Evolutionary conservation across 202 grass and related monocot genomes (phyloP).

Genomic region (Digitaria exilis): DNA sequence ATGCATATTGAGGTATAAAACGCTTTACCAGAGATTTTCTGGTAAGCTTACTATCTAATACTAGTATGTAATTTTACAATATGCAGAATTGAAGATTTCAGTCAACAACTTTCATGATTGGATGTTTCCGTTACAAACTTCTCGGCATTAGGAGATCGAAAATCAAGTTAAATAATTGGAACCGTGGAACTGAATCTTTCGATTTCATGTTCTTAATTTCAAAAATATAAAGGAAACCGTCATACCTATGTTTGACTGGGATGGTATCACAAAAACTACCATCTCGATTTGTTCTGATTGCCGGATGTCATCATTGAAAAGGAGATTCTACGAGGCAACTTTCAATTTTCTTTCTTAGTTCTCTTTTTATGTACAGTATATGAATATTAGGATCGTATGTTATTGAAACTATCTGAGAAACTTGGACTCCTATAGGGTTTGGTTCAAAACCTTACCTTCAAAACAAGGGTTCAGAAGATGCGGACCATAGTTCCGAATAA

Average conservation of each 20-base stretch:
- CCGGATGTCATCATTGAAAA: background rate
- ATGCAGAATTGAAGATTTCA: background rate
- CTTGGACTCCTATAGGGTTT: too few relatives aligned
- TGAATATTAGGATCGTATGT: too few relatives aligned
- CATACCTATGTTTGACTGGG: background rate
- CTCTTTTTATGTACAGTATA: too few relatives aligned
- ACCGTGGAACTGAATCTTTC: background rate
- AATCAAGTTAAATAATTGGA: background rate
- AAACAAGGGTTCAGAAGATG: too few relatives aligned
- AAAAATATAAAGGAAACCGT: background rate
- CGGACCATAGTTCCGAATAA: too few relatives aligned
- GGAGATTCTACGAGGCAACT: too few relatives aligned
- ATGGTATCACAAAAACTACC: background rate
- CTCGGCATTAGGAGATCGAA: background rate
- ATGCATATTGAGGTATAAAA: background rate
- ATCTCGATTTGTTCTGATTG: background rate
- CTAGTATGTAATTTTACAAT: background rate
- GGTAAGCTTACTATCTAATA: background rate
- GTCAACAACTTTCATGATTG: background rate
- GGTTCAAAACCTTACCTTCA: too few relatives aligned
- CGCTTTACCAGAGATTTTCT: background rate
- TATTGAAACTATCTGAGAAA: too few relatives aligned
- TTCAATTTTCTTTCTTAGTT: too few relatives aligned
- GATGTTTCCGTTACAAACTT: background rate
- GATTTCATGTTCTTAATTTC: background rate